Base-by-base conservation (phyloP, 2,329 filamentous ascomycete genomes). In the Pseudofabraea citricarpa region DNA sequence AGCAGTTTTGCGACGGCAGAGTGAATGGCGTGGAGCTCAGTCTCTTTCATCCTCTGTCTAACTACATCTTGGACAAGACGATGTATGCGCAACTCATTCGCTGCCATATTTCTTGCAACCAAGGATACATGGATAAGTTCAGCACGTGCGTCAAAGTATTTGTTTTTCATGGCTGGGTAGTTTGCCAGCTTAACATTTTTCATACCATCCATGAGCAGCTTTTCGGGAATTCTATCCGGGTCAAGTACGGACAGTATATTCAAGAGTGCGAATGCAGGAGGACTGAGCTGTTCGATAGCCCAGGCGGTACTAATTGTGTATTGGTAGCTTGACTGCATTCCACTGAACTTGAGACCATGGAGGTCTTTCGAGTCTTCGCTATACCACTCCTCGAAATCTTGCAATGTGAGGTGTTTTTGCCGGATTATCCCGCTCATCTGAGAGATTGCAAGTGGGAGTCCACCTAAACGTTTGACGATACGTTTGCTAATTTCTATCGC, bases 61-160 rank as follows among this genome's bases (percentile, higher is more conserved):
- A 55, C 31, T 3, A 49, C 51, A 44, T 59, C 57, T 51, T 61
- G 57, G 5, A 61, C 43, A 9, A 61, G 50, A 21, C 52, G 47
- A 43, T 61, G 54, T 4, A 61, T 49, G 2, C 45, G 50, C 23
- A 59, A 19, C 18, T 54, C 44, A 8, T 48, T 45, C 36, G 54
- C 48, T 31, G 49, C 16, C 18, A 47, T 55, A 20, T 59, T 42
- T 36, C 46, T 45, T 27, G 53, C 49, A n/a, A 59, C 36, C 3
- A 61, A 48, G 7, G 58, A 61, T 33, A 44, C 53, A 18, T 52
- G 41, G 10, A 60, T 36, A 15, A 59, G 53, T 29, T 57, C 56
- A 2, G 42, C 45, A 45, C 49, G 49, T 16, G 58, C 57, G 1
- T 52, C 22, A 20, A 50, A 27, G 35, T 55, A 61, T n/a, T 48